Percentiles rank a stretch among this genome's conserved stretches.
Evolutionary conservation across 2,329 filamentous ascomycete genomes (phyloP).

Genomic region (Dactylellina cionopaga): DNA sequence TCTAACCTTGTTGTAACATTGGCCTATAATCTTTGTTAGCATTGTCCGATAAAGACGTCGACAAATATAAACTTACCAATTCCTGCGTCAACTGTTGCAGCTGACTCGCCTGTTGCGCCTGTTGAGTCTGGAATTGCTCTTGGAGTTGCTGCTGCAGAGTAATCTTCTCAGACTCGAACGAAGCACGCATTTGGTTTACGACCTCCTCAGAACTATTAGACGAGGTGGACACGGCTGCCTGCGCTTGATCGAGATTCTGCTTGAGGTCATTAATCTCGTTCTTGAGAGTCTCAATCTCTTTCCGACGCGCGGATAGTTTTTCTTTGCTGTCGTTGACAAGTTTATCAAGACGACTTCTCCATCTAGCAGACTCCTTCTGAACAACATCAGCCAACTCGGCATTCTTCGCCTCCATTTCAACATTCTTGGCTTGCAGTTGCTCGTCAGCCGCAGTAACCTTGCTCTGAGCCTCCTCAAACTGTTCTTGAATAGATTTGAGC

Average conservation of each 20-base stretch:
- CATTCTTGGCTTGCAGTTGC: conserved; percentile 47
- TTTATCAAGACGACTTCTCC: conserved; percentile 54
- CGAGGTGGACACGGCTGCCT: conserved; percentile 15
- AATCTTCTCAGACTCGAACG: conserved; percentile 22
- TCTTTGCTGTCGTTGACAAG: conserved; percentile 56
- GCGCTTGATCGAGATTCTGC: conserved; percentile 26
- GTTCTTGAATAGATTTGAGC: conserved; percentile 72
- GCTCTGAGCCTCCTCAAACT: conserved; percentile 65
- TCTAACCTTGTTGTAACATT: conserved; percentile 25
- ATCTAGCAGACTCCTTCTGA: conserved; percentile 41
- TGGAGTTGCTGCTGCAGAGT: conserved; percentile 32
- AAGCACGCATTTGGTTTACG: conserved; percentile 22
- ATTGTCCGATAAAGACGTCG: neutral
- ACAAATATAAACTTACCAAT: conserved; percentile 22
- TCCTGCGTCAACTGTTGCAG: conserved; percentile 39
- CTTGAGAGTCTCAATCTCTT: conserved; percentile 46
- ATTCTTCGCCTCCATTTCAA: conserved; percentile 53
- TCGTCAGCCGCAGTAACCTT: conserved; percentile 59
- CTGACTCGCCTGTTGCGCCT: conserved; percentile 40
- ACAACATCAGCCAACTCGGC: conserved; percentile 52
- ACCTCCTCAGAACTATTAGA: conserved; percentile 25
- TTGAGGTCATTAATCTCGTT: conserved; percentile 34
- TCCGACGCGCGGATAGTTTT: conserved; percentile 44
- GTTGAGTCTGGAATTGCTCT: conserved; percentile 30
- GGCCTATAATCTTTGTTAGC: conserved; percentile 12